Evolutionary conservation across 192 early-diverging fungal species (phyloP).

Genomic region (Ambispora gerdemannii): DNA sequence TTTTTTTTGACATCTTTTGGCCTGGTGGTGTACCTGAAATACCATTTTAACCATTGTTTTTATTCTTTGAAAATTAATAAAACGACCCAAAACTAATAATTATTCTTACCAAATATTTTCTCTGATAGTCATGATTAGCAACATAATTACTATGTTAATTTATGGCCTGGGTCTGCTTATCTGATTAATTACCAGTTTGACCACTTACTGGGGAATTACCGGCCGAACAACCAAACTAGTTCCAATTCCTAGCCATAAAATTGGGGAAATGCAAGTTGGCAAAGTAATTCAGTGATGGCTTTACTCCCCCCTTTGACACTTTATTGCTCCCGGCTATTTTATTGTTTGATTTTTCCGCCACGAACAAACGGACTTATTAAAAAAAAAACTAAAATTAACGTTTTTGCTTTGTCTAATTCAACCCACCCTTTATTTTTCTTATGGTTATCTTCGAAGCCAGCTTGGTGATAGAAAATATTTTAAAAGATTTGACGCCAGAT

Average conservation of each 20-base stretch:
- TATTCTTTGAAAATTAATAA: conserved; percentile 13
- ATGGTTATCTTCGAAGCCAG: neutral
- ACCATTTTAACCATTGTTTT: conserved; percentile 21
- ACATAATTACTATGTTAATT: conserved; percentile 19
- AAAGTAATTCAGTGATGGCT: conserved; percentile 18
- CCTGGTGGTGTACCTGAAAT: conserved; percentile 17
- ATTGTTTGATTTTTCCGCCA: conserved; percentile 15
- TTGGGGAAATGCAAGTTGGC: too few species aligned
- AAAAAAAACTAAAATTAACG: conserved; percentile 7
- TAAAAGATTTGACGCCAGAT: too few species aligned
- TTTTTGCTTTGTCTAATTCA: conserved; percentile 7
- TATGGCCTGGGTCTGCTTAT: conserved; percentile 16
- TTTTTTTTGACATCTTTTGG: conserved; percentile 18
- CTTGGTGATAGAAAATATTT: conserved; percentile 7
- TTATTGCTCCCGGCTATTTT: conserved; percentile 4
- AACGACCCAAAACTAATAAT: conserved; percentile 17
- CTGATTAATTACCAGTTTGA: conserved; percentile 13
- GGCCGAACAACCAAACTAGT: conserved; percentile 17
- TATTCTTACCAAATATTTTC: conserved; percentile 17
- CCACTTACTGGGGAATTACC: conserved; percentile 13
- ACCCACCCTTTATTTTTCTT: conserved; percentile 5
- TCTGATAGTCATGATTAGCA: conserved; percentile 21
- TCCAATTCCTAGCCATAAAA: conserved; percentile 14
- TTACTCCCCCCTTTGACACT: conserved; percentile 11
- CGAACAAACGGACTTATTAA: neutral